A percentile compares a stretch with the other conserved stretches of the same genome.
Evolutionary conservation across 306 rosid genomes (phyloP).

Genomic region (Cicer arietinum): DNA sequence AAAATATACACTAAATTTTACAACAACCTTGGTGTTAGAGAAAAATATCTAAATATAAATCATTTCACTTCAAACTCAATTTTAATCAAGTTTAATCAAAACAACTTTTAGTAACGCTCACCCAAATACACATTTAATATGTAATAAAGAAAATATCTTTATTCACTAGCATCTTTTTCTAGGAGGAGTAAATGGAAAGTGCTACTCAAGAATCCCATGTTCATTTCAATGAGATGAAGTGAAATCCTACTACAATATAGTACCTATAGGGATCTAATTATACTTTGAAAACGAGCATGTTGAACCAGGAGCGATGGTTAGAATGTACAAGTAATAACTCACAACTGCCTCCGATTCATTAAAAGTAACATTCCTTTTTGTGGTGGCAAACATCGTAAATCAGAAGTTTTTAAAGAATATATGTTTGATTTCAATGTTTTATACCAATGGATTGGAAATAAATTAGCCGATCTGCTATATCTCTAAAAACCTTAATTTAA

Average conservation of each 20-base stretch:
- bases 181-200: not conserved
- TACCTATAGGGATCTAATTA: slow-evolving; percentile 5
- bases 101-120: not conserved
- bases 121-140: not conserved
- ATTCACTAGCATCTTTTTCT: slow-evolving; percentile 14
- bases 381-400: slow-evolving; percentile 4
- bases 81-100: not conserved
- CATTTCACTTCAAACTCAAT: slow-evolving; percentile 2
- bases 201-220: not conserved
- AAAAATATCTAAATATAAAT: not conserved
- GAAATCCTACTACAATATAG: slow-evolving; percentile 11
- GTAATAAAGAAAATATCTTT: slow-evolving; percentile 1
- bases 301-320: not conserved
- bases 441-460: not conserved
- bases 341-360: slow-evolving; percentile 9
- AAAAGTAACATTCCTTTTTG: not conserved
- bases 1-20: not conserved
- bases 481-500: slow-evolving; percentile 1
- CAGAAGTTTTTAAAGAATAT: not conserved
- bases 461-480: not conserved
- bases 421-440: not conserved
- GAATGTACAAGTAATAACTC: not conserved
- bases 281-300: not conserved
- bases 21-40: not conserved
- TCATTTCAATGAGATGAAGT: not conserved